These are phyloP conservation scores for Tricladium varicosporioides DNA, from an alignment of 2,329 filamentous ascomycete genomes.

Conservation along the genomic window DNA sequence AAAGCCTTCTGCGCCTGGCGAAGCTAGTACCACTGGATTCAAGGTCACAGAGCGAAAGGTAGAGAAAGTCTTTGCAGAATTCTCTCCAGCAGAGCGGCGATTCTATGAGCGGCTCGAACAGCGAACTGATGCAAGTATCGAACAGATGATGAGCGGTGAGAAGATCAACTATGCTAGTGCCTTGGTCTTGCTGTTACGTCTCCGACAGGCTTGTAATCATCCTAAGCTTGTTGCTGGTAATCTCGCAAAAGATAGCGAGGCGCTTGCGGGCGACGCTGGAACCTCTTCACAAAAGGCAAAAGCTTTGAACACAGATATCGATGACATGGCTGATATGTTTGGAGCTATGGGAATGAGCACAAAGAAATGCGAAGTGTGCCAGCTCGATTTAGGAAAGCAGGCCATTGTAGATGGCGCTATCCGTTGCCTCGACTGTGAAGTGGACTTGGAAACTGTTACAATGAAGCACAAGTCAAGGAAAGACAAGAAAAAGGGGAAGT, in stretches of 20 bases:
- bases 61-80: constrained; percentile 72
- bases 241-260: constrained; percentile 83
- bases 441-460: constrained; percentile 66
- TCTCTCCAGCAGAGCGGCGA: constrained; percentile 74
- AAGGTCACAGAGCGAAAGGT: constrained; percentile 91
- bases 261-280: constrained; percentile 62
- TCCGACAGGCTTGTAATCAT: constrained; percentile 94
- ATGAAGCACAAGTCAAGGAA: constrained; percentile 42
- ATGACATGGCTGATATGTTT: constrained; percentile 82
- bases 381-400: constrained; percentile 31
- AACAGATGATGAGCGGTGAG: constrained; percentile 80
- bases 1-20: constrained; percentile 49
- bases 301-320: constrained; percentile 57
- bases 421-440: constrained; percentile 72
- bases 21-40: constrained; percentile 64
- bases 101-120: constrained; percentile 86
- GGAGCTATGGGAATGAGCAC: constrained; percentile 64
- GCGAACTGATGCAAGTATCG: constrained; percentile 81
- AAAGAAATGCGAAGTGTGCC: constrained; percentile 36
- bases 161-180: constrained; percentile 91
- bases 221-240: constrained; percentile 84
- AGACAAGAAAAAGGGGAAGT: constrained; percentile 38
- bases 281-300: constrained; percentile 44
- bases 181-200: constrained; percentile 82
- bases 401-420: constrained; percentile 43